These are phyloP conservation scores for Leccinum imitatum DNA, from an alignment of 768 basidiomycete species.

Conservation along the genomic window DNA sequence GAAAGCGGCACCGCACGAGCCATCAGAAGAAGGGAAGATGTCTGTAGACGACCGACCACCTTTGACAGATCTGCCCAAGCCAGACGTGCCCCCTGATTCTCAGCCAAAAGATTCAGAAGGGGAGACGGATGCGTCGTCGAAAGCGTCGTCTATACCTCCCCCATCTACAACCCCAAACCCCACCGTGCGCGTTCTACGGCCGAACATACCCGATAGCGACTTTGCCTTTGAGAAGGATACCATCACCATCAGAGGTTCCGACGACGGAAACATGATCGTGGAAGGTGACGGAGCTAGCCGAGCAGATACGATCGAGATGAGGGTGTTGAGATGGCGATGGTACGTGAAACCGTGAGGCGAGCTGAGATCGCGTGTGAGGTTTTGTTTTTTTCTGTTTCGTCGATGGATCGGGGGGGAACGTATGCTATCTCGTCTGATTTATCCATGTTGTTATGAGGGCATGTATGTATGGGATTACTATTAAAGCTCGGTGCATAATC, in stretches of 20 bases:
- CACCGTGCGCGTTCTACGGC: conserved; percentile 12
- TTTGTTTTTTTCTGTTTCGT: neutral
- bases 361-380: neutral
- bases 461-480: conserved; percentile 16
- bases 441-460: conserved; percentile 15
- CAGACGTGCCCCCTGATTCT: neutral
- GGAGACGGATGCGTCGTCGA: neutral
- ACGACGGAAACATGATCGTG: conserved; percentile 14
- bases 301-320: conserved; percentile 18
- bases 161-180: neutral
- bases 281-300: conserved; percentile 6
- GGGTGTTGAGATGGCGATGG: conserved; percentile 33
- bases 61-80: conserved; percentile 6
- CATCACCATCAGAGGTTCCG: conserved; percentile 17
- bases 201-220: conserved; percentile 19
- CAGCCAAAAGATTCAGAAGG: neutral
- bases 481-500: neutral
- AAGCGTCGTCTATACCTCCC: neutral
- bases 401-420: neutral
- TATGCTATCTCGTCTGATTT: conserved; percentile 12
- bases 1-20: neutral
- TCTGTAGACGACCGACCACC: neutral
- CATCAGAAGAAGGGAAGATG: neutral
- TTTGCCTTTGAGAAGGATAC: conserved; percentile 25
- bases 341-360: conserved; percentile 5